A percentile compares a stretch with the other conserved stretches of the same genome.
Conservation (phyloP, 176 grass and related monocot species). For the Carex cristatella region DNA sequence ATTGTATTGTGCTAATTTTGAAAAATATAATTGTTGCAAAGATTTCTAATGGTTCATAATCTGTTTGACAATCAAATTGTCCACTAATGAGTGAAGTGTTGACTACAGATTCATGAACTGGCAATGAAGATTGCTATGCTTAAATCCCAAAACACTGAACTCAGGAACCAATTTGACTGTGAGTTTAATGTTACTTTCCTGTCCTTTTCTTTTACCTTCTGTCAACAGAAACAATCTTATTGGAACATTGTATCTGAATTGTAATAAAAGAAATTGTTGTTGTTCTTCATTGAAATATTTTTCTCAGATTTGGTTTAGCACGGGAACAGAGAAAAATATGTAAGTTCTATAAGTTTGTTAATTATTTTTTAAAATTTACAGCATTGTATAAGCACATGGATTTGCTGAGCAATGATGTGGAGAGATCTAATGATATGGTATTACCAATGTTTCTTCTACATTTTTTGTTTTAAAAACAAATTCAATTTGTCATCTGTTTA, state of each 20-base stretch:
- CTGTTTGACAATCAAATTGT: neutral
- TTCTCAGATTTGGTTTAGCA: neutral
- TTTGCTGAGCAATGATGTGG: constrained; percentile 71
- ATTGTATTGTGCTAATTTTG: neutral
- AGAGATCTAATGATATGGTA: constrained; percentile 99
- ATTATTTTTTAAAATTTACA: constrained; percentile 28
- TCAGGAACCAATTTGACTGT: constrained; percentile 93
- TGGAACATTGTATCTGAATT: neutral
- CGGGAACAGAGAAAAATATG: neutral
- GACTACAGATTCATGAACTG: constrained; percentile 90
- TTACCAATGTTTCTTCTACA: neutral
- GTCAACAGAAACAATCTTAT: neutral
- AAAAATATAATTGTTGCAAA: neutral
- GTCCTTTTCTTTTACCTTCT: neutral
- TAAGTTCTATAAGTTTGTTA: constrained; percentile 8
- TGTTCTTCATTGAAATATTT: neutral
- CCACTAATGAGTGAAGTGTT: constrained; percentile 3
- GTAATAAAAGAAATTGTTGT: neutral
- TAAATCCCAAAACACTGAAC: constrained; percentile 82
- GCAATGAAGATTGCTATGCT: constrained; percentile 98
- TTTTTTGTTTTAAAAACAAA: neutral
- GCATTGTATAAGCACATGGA: constrained; percentile 91
- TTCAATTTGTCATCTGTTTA: neutral
- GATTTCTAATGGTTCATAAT: neutral
- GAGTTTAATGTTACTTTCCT: constrained; percentile 20